A percentile compares a stretch with the other conserved stretches of the same genome.
Evolutionary conservation across 1,284 basidiomycete genomes (phyloP).

Genomic region (Pyrrhoderma lamaoense): DNA sequence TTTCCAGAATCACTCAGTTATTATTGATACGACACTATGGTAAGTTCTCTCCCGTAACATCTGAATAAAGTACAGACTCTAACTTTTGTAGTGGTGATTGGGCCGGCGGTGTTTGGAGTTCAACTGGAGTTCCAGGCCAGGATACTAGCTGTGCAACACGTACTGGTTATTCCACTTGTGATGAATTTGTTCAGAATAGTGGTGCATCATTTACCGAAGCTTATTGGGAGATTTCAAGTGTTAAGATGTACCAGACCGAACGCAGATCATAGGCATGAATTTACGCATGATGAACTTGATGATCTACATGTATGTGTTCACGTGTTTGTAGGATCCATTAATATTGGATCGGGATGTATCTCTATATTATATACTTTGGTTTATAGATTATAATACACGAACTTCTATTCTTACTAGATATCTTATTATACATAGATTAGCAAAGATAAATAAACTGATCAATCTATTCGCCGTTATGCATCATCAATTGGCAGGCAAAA

Average conservation of each 20-base stretch:
- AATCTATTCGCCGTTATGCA: not conserved
- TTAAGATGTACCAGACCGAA: conserved; percentile 53
- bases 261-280: conserved; percentile 9
- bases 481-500: conserved; percentile 1
- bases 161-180: conserved; percentile 75
- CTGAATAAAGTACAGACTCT: not conserved
- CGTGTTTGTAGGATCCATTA: not conserved
- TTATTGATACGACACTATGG: conserved; percentile 81
- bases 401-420: too few species aligned
- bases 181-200: conserved; percentile 63
- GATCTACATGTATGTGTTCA: not conserved
- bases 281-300: not conserved
- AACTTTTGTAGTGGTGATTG: conserved; percentile 69
- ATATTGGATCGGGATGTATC: too few species aligned
- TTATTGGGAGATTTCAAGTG: conserved; percentile 73
- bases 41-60: conserved; percentile 25
- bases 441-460: too few species aligned
- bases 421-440: too few species aligned
- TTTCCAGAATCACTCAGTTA: conserved; percentile 69
- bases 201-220: conserved; percentile 70
- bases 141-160: conserved; percentile 72
- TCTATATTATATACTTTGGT: too few species aligned
- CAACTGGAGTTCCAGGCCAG: conserved; percentile 69
- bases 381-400: not conserved
- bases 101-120: conserved; percentile 74